Evolutionary conservation across 345 rosid species (phyloP).

Genomic region (Orychophragmus violaceus): DNA sequence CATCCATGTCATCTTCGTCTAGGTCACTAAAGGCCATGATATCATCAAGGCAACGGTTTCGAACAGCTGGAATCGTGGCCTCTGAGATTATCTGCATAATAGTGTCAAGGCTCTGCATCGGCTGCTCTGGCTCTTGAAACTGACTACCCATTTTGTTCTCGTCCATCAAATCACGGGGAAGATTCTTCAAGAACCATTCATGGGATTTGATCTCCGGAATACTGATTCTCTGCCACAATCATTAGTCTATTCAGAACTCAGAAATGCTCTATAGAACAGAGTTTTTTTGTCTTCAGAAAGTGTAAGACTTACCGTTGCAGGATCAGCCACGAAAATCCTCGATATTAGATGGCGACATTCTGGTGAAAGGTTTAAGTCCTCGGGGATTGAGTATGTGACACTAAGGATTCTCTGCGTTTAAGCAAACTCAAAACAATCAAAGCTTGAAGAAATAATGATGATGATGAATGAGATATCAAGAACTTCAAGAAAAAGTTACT

Average conservation of each 20-base stretch:
- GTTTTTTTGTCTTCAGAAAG: no score
- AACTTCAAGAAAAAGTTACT: slow-evolving; percentile 25
- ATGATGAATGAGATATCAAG: background rate
- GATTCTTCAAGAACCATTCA: slow-evolving; percentile 87
- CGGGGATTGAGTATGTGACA: slow-evolving; percentile 33
- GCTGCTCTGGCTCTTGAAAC: slow-evolving; percentile 80
- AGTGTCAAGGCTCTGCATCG: slow-evolving; percentile 68
- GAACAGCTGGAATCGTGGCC: slow-evolving; percentile 75
- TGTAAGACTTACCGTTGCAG: slow-evolving; percentile 25
- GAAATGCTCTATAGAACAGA: background rate
- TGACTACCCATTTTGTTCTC: slow-evolving; percentile 49
- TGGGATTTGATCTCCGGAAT: slow-evolving; percentile 70
- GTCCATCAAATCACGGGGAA: slow-evolving; percentile 69
- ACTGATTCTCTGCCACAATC: slow-evolving; percentile 65
- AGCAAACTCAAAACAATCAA: background rate
- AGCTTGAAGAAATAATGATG: background rate
- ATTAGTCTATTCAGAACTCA: background rate
- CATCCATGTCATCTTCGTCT: slow-evolving; percentile 69
- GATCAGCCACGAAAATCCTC: slow-evolving; percentile 31
- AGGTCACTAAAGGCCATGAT: slow-evolving; percentile 54
- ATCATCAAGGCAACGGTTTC: slow-evolving; percentile 33
- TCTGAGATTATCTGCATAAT: slow-evolving; percentile 95
- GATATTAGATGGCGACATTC: slow-evolving; percentile 32
- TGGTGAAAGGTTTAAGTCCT: slow-evolving; percentile 27
- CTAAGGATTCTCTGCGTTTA: slow-evolving; percentile 27